Conservation (phyloP, 352 stramenopile species). For the Pythium sp. region DNA sequence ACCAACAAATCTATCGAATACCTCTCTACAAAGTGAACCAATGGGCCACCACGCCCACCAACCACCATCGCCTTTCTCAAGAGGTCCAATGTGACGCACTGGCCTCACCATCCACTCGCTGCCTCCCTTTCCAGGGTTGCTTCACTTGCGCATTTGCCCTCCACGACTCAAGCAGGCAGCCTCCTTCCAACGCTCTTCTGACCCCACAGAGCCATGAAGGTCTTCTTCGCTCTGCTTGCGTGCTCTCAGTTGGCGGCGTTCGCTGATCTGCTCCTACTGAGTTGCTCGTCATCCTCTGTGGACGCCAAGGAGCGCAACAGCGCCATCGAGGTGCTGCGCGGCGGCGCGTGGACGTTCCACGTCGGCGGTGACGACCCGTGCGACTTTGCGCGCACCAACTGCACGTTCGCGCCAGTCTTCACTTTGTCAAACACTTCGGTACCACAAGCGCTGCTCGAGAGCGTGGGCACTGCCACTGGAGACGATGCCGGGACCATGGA, state of each 20-base stretch:
- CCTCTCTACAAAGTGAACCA: no score
- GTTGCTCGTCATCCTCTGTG: neutral
- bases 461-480: neutral
- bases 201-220: neutral
- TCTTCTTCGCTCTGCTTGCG: neutral
- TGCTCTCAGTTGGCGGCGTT: neutral
- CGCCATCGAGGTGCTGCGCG: constrained; percentile 11
- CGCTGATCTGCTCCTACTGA: neutral
- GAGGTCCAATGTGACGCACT: no score
- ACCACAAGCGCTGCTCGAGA: neutral
- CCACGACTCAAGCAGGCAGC: neutral
- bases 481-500: neutral
- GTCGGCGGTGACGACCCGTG: constrained; percentile 9
- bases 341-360: constrained; percentile 13
- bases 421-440: neutral
- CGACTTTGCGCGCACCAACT: constrained; percentile 9
- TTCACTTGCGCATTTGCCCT: neutral
- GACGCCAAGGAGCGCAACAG: constrained; percentile 8
- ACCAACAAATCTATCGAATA: no score
- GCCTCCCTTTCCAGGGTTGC: neutral
- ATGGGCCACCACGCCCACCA: no score
- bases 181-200: neutral
- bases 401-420: neutral
- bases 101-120: neutral
- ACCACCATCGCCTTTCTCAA: no score